Evolutionary conservation across 805 yeast genomes (phyloP).

Genomic region (Jamesozyma piceae): DNA sequence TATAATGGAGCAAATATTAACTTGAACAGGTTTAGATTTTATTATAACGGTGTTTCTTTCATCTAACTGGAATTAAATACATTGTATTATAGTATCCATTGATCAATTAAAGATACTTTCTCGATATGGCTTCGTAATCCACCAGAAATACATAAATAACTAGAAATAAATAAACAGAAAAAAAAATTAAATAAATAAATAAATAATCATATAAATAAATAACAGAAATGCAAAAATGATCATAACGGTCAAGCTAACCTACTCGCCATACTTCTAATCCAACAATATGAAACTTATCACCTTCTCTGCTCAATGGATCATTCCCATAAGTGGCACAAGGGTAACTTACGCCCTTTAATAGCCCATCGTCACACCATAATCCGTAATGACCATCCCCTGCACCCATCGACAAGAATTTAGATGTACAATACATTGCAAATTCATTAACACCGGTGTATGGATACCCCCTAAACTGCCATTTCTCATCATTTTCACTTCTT

Average conservation of each 20-base stretch:
- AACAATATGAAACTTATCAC: constrained; percentile 56
- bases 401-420: constrained; percentile 71
- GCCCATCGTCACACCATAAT: constrained; percentile 70
- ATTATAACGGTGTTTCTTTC: too few species aligned
- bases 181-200: constrained; percentile 2
- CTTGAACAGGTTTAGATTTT: too few species aligned
- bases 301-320: constrained; percentile 58
- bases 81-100: too few species aligned
- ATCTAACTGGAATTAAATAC: too few species aligned
- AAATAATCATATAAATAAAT: background rate
- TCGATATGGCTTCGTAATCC: too few species aligned
- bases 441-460: constrained; percentile 86
- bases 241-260: constrained; percentile 28
- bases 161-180: too few species aligned
- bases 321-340: constrained; percentile 83
- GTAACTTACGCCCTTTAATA: constrained; percentile 68
- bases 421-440: constrained; percentile 73
- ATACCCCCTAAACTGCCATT: constrained; percentile 61
- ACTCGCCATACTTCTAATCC: constrained; percentile 84
- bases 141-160: too few species aligned
- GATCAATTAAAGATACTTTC: too few species aligned
- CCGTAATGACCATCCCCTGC: constrained; percentile 93
- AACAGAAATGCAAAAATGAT: background rate
- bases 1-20: too few species aligned
- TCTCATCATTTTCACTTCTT: background rate